Evolutionary conservation across 805 yeast genomes (phyloP).

Genomic region (Pichia manshurica): DNA sequence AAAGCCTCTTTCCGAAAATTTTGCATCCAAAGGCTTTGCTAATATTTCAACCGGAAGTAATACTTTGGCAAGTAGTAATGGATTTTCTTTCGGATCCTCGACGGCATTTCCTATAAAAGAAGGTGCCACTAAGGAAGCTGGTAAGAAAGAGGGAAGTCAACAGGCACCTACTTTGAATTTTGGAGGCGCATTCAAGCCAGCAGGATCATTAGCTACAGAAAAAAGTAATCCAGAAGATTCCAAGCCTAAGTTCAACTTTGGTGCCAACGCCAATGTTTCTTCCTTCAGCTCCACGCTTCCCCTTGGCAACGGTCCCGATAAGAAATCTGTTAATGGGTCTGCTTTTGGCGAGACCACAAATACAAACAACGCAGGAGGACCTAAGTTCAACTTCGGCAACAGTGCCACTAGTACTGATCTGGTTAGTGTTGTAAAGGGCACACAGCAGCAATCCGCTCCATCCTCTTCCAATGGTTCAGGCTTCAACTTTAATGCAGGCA

Average conservation of each 20-base stretch:
- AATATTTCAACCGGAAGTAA: background rate
- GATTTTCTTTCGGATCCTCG: background rate
- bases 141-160: no score
- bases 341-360: background rate
- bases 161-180: no score
- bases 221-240: background rate
- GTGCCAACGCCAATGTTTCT: background rate
- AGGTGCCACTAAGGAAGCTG: no score
- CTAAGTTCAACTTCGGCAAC: background rate
- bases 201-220: no score
- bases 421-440: no score
- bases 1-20: background rate
- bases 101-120: no score
- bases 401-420: no score
- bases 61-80: background rate
- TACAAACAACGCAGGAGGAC: background rate
- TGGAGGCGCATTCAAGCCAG: no score
- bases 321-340: background rate
- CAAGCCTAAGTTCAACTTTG: constrained; percentile 3
- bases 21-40: constrained; percentile 1
- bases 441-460: background rate
- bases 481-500: background rate
- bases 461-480: background rate
- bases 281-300: background rate
- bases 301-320: no score